phyloP scores from a whole-genome alignment of 768 basidiomycete genomes.

The Leccinum aurantiacum region DNA sequence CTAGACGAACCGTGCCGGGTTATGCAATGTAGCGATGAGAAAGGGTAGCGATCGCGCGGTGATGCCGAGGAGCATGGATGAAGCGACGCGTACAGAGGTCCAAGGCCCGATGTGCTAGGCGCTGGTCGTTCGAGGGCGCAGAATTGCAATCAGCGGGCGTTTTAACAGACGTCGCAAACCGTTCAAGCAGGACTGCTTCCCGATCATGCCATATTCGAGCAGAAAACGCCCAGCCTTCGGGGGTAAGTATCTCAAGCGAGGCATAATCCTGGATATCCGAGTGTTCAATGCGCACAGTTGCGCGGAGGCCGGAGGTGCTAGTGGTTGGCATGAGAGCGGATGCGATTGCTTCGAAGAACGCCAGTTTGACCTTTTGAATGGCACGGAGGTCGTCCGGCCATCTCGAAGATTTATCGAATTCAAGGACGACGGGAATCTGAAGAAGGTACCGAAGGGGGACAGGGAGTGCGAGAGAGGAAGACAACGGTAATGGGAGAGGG shows the following conservation, averaged over 20 bases:
- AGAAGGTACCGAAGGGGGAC: constrained; percentile 63
- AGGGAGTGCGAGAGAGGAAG: constrained; percentile 52
- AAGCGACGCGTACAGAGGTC: constrained; percentile 69
- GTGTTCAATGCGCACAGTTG: constrained; percentile 57
- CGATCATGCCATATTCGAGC: constrained; percentile 85
- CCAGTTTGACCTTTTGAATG: constrained; percentile 92
- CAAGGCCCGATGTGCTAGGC: constrained; percentile 55
- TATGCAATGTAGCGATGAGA: constrained; percentile 80
- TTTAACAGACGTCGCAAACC: constrained; percentile 51
- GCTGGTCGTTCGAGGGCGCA: constrained; percentile 41
- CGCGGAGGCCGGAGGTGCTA: constrained; percentile 44
- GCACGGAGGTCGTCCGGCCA: constrained; percentile 96
- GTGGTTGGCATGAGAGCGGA: constrained; percentile 55
- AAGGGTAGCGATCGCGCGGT: constrained; percentile 75
- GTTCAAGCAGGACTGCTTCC: constrained; percentile 76
- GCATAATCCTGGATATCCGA: constrained; percentile 68
- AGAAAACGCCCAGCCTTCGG: constrained; percentile 88
- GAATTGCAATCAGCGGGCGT: not conserved
- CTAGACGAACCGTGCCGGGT: constrained; percentile 79
- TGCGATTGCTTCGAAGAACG: constrained; percentile 84
- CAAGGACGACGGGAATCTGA: constrained; percentile 71
- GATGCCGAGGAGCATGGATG: constrained; percentile 79
- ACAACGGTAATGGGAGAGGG: constrained; percentile 71
- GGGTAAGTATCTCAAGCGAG: constrained; percentile 72
- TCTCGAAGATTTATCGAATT: constrained; percentile 87